phyloP scores from a whole-genome alignment of 192 early-diverging fungal species.

The Coemansia guatemalensis region DNA sequence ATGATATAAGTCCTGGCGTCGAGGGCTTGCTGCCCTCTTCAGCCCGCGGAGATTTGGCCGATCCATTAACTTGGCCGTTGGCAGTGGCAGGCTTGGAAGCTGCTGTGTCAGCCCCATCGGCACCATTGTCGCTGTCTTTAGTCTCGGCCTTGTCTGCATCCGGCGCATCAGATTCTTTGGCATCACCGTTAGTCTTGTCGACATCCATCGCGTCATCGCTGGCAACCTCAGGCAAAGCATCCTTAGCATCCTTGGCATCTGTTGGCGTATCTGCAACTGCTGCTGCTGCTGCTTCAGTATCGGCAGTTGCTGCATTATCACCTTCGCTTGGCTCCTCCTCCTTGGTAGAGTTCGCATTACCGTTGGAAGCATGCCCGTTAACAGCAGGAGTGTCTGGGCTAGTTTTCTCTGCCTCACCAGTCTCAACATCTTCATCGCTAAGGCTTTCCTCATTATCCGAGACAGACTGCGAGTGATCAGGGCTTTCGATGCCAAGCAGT shows the following conservation, averaged over 20 bases:
- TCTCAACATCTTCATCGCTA: conserved; percentile 5
- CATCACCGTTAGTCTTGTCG: neutral
- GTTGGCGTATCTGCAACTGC: neutral
- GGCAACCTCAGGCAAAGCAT: neutral
- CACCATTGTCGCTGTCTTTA: conserved; percentile 3
- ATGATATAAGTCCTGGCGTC: conserved; percentile 52
- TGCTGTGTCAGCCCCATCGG: conserved; percentile 4
- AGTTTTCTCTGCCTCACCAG: neutral
- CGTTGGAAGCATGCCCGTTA: conserved; percentile 25
- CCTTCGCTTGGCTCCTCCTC: neutral
- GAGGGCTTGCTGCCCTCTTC: conserved; percentile 51
- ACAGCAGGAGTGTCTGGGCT: conserved; percentile 4
- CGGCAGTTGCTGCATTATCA: neutral
- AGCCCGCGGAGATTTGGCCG: neutral
- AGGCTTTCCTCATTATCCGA: conserved; percentile 5
- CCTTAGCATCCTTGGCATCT: neutral
- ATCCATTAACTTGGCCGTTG: conserved; percentile 7
- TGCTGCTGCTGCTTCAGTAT: neutral
- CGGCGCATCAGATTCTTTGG: neutral
- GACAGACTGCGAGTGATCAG: conserved; percentile 1
- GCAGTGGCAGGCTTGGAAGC: conserved; percentile 1
- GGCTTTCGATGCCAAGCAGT: conserved; percentile 42
- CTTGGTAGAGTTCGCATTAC: neutral
- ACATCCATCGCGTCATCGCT: conserved; percentile 10
- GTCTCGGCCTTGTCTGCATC: neutral